These are phyloP conservation scores for Teratosphaeria zuluensis DNA, from an alignment of 2,329 filamentous ascomycete species.

Conservation along the genomic window DNA sequence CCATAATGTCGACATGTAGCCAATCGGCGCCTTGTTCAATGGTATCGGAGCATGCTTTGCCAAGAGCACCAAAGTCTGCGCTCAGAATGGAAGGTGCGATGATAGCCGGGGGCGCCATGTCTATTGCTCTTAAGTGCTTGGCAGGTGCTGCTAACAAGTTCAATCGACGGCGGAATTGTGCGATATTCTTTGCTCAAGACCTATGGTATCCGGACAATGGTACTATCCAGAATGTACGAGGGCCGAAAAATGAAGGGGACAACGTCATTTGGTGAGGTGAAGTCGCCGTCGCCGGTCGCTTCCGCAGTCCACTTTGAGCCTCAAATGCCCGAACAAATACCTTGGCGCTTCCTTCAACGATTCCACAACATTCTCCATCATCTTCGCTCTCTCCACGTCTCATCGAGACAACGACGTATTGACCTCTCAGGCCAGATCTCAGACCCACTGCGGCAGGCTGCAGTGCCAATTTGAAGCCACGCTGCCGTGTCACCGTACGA, in stretches of 20 bases:
- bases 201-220: too few relatives aligned
- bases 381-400: background rate
- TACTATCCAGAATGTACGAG: background rate
- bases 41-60: slow-evolving; percentile 74
- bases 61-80: slow-evolving; percentile 85
- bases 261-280: background rate
- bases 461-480: background rate
- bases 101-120: slow-evolving; percentile 82
- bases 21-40: slow-evolving; percentile 83
- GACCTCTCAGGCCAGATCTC: background rate
- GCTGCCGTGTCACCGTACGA: background rate
- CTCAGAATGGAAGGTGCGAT: slow-evolving; percentile 98
- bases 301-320: background rate
- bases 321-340: background rate
- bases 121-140: slow-evolving; percentile 10
- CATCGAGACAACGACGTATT: background rate
- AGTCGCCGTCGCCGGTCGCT: background rate
- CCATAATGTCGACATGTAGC: slow-evolving; percentile 96
- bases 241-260: background rate
- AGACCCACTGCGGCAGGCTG: background rate
- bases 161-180: background rate
- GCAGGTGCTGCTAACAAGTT: background rate
- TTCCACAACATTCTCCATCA: background rate
- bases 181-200: background rate
- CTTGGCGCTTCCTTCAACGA: background rate